phyloP scores from a whole-genome alignment of 495 filamentous ascomycete genomes.

The Symbiotaphrina buchneri region DNA sequence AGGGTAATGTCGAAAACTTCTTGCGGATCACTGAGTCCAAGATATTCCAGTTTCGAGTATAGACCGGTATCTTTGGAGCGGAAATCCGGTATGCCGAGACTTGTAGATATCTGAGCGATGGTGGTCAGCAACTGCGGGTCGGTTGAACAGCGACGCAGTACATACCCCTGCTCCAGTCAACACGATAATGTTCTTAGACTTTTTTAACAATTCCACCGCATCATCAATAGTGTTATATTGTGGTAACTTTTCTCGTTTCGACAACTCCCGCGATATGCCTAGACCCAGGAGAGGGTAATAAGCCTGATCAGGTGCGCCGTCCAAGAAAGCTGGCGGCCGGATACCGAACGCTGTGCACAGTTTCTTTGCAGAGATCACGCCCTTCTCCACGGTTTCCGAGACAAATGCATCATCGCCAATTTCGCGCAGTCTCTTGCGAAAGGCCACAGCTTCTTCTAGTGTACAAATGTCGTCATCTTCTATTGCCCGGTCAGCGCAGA shows the following conservation, averaged over 20 bases:
- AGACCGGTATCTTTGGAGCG: slow-evolving; percentile 66
- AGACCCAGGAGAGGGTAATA: slow-evolving; percentile 55
- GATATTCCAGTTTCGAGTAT: slow-evolving; percentile 62
- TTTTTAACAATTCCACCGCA: slow-evolving; percentile 52
- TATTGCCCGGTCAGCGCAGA: not conserved
- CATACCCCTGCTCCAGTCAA: slow-evolving; percentile 71
- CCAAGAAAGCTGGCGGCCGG: slow-evolving; percentile 49
- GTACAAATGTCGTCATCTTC: slow-evolving; percentile 34
- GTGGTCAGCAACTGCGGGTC: not conserved
- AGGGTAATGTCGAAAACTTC: slow-evolving; percentile 82
- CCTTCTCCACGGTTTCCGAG: slow-evolving; percentile 43
- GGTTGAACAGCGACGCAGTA: not conserved
- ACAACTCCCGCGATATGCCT: slow-evolving; percentile 62
- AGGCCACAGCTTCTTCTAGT: slow-evolving; percentile 43
- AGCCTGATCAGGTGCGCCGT: slow-evolving; percentile 46
- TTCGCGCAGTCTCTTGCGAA: slow-evolving; percentile 44
- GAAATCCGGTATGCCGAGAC: slow-evolving; percentile 61
- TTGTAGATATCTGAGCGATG: slow-evolving; percentile 44
- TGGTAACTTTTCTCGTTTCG: slow-evolving; percentile 54
- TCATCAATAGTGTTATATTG: slow-evolving; percentile 78
- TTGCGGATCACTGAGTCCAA: slow-evolving; percentile 65
- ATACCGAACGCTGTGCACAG: slow-evolving; percentile 86
- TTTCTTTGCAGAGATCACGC: slow-evolving; percentile 52
- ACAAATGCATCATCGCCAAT: slow-evolving; percentile 60
- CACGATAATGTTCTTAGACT: slow-evolving; percentile 68